Percentiles rank a stretch among this genome's conserved stretches.
Conservation (phyloP, 176 grass and related monocot genomes). For the Ensete ventricosum region DNA sequence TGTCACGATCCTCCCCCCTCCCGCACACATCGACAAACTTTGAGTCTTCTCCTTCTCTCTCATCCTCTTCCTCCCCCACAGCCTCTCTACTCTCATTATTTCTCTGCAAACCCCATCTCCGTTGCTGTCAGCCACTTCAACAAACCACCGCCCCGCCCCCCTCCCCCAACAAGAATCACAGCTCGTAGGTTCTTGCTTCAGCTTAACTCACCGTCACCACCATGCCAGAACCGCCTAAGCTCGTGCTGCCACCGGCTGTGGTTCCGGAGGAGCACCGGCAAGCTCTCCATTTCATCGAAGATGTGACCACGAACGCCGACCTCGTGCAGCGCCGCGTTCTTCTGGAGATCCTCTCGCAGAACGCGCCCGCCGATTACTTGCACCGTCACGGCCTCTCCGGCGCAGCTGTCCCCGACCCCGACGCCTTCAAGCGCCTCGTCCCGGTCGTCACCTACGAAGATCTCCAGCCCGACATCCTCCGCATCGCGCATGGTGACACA, state of each 20-base stretch:
- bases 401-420: slow-evolving; percentile 19
- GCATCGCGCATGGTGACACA: slow-evolving; percentile 76
- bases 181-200: not conserved
- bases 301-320: slow-evolving; percentile 60
- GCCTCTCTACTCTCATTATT: no score
- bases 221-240: slow-evolving; percentile 74
- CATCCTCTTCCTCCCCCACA: no score
- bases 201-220: not conserved
- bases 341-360: slow-evolving; percentile 66
- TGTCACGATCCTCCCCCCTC: no score
- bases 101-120: no score
- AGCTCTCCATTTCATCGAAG: slow-evolving; percentile 77
- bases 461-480: slow-evolving; percentile 79
- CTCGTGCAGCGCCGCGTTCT: slow-evolving; percentile 61
- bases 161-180: no score
- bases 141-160: no score
- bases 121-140: no score
- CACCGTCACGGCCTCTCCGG: slow-evolving; percentile 37
- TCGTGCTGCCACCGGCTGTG: not conserved
- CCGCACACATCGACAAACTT: no score
- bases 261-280: slow-evolving; percentile 54
- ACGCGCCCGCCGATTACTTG: slow-evolving; percentile 76
- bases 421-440: slow-evolving; percentile 51
- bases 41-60: no score
- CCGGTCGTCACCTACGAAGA: slow-evolving; percentile 86